These are phyloP conservation scores for Henckelia pumila DNA, from an alignment of 257 asterid genomes.

Conservation along the genomic window DNA sequence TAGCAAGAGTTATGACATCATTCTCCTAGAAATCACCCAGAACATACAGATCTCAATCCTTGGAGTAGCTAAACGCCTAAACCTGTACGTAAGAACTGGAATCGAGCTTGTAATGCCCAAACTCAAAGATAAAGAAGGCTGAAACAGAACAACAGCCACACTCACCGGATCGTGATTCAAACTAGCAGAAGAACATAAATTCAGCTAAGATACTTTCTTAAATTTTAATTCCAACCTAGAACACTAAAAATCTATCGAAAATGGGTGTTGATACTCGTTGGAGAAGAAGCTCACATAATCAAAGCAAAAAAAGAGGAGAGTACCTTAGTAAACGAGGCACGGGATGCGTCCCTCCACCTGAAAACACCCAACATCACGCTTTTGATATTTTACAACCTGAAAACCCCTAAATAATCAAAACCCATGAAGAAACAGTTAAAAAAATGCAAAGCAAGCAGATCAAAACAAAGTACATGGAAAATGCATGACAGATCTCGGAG, in stretches of 20 bases:
- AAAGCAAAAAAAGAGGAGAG: neutral
- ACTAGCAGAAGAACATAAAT: no score
- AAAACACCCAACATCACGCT: constrained; percentile 76
- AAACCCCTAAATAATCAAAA: neutral
- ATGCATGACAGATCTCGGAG: neutral
- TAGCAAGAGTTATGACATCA: constrained; percentile 62
- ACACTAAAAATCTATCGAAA: no score
- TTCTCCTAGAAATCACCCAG: constrained; percentile 73
- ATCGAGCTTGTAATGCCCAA: no score
- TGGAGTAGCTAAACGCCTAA: constrained; percentile 42
- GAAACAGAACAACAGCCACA: no score
- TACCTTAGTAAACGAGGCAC: constrained; percentile 67
- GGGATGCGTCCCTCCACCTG: constrained; percentile 75
- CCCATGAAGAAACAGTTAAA: neutral
- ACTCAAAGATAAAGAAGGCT: no score
- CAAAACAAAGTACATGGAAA: no score
- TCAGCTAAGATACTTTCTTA: no score
- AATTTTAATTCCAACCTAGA: no score
- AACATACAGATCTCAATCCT: constrained; percentile 71
- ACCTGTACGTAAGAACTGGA: no score
- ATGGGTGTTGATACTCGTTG: no score
- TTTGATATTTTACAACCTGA: constrained; percentile 38
- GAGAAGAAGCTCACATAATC: no score
- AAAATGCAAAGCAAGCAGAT: neutral
- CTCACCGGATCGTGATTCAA: no score